A percentile compares a stretch with the other conserved stretches of the same genome.
These are phyloP conservation scores for Sutorius eximius DNA, from an alignment of 1,284 basidiomycete genomes.

Conservation along the genomic window DNA sequence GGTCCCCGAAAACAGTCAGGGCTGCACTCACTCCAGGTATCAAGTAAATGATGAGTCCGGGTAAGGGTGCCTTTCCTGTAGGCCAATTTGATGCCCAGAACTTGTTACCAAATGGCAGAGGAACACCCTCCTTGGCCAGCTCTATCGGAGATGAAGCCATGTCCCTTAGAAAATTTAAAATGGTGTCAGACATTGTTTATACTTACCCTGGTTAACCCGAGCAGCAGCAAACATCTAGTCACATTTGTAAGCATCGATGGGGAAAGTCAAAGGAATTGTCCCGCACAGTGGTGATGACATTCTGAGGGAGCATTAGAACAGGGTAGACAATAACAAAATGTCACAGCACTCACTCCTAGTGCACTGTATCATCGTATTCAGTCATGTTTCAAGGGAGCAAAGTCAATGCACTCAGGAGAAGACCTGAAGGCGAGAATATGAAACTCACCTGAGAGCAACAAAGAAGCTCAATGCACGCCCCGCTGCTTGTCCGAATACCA, in stretches of 20 bases:
- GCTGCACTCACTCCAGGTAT: slow-evolving; percentile 30
- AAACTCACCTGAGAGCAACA: slow-evolving; percentile 47
- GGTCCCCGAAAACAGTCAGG: neutral
- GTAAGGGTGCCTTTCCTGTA: slow-evolving; percentile 35
- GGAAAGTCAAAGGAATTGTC: neutral
- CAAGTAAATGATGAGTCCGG: slow-evolving; percentile 39
- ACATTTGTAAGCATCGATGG: neutral
- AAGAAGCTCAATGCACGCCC: slow-evolving; percentile 51
- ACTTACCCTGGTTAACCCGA: slow-evolving; percentile 46
- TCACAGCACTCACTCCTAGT: slow-evolving; percentile 25
- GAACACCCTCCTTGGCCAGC: slow-evolving; percentile 43
- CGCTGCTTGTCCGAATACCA: slow-evolving; percentile 51
- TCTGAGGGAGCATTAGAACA: slow-evolving; percentile 24
- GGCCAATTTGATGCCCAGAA: slow-evolving; percentile 45
- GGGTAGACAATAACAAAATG: neutral
- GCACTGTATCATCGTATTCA: slow-evolving; percentile 18
- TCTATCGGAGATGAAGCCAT: slow-evolving; percentile 26
- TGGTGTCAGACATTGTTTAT: neutral
- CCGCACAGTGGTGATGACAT: slow-evolving; percentile 38
- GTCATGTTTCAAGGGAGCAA: neutral
- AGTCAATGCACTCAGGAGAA: too few relatives aligned
- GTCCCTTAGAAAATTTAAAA: neutral
- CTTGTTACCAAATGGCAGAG: slow-evolving; percentile 39
- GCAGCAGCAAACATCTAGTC: slow-evolving; percentile 45
- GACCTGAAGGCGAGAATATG: too few relatives aligned